These are phyloP conservation scores for Ogataea nonfermentans DNA, from an alignment of 805 yeast species.

Conservation along the genomic window DNA sequence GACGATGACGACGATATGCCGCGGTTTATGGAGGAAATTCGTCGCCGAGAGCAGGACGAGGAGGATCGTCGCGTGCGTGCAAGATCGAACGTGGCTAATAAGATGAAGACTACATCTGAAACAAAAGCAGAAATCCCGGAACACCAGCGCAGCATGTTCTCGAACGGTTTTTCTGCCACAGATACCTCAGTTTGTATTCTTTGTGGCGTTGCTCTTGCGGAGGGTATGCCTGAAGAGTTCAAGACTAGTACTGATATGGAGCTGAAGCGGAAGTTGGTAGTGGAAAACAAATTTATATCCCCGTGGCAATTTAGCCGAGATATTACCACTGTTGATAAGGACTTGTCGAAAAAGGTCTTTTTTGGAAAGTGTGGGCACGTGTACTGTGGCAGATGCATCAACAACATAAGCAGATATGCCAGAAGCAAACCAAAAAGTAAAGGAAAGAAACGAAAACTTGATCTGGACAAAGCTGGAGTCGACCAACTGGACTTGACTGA, in stretches of 20 bases:
- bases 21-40: constrained; percentile 29
- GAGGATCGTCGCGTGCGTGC: constrained; percentile 27
- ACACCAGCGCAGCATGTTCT: constrained; percentile 15
- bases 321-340: constrained; percentile 54
- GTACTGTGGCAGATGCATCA: constrained; percentile 83
- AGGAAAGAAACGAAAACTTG: constrained; percentile 24
- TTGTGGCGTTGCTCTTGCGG: constrained; percentile 73
- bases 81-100: constrained; percentile 24
- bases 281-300: constrained; percentile 38
- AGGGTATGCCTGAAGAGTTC: constrained; percentile 61
- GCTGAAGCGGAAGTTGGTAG: constrained; percentile 30
- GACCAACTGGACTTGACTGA: constrained; percentile 33
- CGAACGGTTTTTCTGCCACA: constrained; percentile 32
- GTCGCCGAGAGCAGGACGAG: constrained; percentile 28
- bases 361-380: constrained; percentile 77
- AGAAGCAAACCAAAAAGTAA: constrained; percentile 14
- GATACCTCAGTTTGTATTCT: constrained; percentile 54
- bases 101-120: constrained; percentile 18
- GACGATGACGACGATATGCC: constrained; percentile 26
- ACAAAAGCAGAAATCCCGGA: constrained; percentile 16
- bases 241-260: constrained; percentile 22
- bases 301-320: constrained; percentile 60
- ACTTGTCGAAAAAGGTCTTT: constrained; percentile 64
- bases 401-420: constrained; percentile 48
- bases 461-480: constrained; percentile 18